These are phyloP conservation scores for Areca catechu DNA, from an alignment of 176 grass and related monocot species.

Conservation along the genomic window DNA sequence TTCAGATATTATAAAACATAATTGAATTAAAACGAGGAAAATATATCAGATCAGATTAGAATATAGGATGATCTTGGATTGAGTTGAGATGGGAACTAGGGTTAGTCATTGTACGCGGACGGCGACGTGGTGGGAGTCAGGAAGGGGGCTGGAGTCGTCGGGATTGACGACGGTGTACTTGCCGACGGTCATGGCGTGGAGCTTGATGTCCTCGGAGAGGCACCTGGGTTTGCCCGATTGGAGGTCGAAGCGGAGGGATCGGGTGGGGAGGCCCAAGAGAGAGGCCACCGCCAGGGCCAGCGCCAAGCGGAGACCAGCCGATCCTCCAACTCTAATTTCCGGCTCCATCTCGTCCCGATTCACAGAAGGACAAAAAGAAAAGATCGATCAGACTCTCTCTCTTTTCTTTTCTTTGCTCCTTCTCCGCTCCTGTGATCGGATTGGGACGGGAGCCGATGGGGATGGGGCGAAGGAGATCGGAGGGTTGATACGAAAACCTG, in stretches of 20 bases:
- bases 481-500: no score
- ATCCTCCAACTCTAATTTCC: no score
- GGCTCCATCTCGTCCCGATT: constrained; percentile 20
- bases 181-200: constrained; percentile 70
- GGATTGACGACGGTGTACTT: constrained; percentile 70
- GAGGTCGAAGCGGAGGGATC: constrained; percentile 66
- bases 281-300: constrained; percentile 14
- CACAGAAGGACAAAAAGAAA: no score
- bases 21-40: no score
- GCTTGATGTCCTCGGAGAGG: constrained; percentile 94
- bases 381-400: no score
- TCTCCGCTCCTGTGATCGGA: no score
- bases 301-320: background rate
- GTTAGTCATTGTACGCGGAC: constrained; percentile 41
- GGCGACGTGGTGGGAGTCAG: constrained; percentile 80
- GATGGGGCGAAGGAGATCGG: no score
- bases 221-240: constrained; percentile 93
- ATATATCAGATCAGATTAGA: no score
- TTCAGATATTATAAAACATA: no score
- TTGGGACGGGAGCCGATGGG: no score
- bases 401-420: no score
- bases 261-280: constrained; percentile 10
- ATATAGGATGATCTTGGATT: no score
- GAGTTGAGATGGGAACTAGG: background rate
- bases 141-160: constrained; percentile 54